Percentiles rank a stretch among this genome's conserved stretches.
Evolutionary conservation across 1,284 basidiomycete genomes (phyloP).

Genomic region (Moesziomyces antarcticus): DNA sequence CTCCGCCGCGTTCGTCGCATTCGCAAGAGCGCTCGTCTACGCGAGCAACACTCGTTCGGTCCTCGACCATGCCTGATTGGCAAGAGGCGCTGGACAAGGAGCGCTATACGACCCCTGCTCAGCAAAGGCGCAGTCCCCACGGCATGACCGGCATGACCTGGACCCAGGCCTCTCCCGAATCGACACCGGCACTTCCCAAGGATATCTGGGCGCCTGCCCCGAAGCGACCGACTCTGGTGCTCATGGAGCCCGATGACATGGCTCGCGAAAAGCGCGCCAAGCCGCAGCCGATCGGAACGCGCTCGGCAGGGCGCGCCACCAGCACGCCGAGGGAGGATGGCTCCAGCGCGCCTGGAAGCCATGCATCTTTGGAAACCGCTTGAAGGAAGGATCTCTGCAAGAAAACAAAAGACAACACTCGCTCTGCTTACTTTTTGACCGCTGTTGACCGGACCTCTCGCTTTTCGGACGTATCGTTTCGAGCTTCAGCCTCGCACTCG

Average conservation of each 20-base stretch:
- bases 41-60: constrained; percentile 5
- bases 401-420: not conserved
- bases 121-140: not conserved
- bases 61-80: constrained; percentile 4
- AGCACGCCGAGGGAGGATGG: not conserved
- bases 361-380: constrained; percentile 18
- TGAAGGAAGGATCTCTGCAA: constrained; percentile 21
- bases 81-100: constrained; percentile 4
- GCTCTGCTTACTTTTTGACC: constrained; percentile 19
- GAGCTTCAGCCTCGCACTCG: not conserved
- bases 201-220: constrained; percentile 46
- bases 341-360: constrained; percentile 11
- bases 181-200: constrained; percentile 6
- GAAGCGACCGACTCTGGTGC: constrained; percentile 20
- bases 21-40: not conserved
- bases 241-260: constrained; percentile 30
- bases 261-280: constrained; percentile 28
- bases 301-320: constrained; percentile 1
- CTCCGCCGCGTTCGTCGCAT: not conserved
- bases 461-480: not conserved
- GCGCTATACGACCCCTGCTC: not conserved
- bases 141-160: constrained; percentile 1
- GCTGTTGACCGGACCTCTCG: constrained; percentile 1
- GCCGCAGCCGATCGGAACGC: constrained; percentile 43
- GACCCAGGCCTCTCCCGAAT: not conserved